Conservation (phyloP, 2,329 filamentous ascomycete genomes). For the Cercospora sp. region DNA sequence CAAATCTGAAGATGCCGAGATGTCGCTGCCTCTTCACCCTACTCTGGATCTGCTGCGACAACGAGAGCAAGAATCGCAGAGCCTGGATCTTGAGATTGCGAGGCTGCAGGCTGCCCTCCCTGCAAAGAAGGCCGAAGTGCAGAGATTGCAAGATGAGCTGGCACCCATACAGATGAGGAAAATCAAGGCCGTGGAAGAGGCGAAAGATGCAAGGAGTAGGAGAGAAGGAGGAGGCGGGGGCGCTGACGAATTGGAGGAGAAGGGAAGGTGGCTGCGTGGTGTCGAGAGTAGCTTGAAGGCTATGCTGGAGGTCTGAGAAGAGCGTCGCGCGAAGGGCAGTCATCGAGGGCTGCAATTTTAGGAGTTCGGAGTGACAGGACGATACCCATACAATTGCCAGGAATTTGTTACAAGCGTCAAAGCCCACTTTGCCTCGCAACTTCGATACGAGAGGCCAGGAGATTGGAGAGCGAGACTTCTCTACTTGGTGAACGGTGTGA, state of each 20-base stretch:
- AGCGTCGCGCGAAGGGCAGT: background rate
- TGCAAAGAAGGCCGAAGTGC: constrained; percentile 66
- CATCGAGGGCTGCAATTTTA: background rate
- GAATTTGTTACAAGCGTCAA: background rate
- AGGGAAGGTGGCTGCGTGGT: constrained; percentile 72
- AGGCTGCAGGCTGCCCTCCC: constrained; percentile 62
- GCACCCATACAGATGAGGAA: constrained; percentile 67
- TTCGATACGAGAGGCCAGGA: background rate
- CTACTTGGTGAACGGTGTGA: background rate
- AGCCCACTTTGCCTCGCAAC: background rate
- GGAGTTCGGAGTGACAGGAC: background rate
- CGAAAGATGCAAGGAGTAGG: constrained; percentile 68
- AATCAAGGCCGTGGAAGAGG: constrained; percentile 64
- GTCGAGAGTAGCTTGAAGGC: constrained; percentile 64
- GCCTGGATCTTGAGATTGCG: constrained; percentile 47
- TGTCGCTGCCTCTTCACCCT: constrained; percentile 48
- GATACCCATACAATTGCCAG: constrained; percentile 1
- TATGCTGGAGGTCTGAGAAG: constrained; percentile 58
- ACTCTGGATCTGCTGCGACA: constrained; percentile 45
- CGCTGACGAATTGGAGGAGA: constrained; percentile 72
- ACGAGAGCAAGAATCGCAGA: constrained; percentile 45
- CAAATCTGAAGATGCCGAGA: constrained; percentile 41
- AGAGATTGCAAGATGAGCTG: constrained; percentile 67
- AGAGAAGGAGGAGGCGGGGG: constrained; percentile 64
- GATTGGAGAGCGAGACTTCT: background rate